phyloP scores from a whole-genome alignment of 768 basidiomycete genomes.

The Paxillus rubicundulus region DNA sequence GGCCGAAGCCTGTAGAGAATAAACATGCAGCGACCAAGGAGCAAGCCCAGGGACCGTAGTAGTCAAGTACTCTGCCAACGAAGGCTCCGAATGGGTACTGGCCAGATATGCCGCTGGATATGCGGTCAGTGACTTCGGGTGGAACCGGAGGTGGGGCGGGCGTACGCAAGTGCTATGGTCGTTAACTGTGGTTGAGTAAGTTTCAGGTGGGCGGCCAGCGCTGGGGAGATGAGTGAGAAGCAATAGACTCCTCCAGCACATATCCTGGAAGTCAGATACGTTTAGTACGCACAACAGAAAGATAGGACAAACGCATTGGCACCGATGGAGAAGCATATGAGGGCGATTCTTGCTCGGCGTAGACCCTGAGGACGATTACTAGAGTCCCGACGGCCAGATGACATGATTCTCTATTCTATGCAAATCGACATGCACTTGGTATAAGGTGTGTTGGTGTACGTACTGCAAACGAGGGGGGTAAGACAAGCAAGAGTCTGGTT shows the following conservation, averaged over 20 bases:
- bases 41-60: constrained; percentile 63
- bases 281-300: neutral
- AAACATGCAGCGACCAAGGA: constrained; percentile 60
- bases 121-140: neutral
- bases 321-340: constrained; percentile 53
- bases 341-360: constrained; percentile 25
- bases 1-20: constrained; percentile 59
- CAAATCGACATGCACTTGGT: neutral
- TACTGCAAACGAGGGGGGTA: too few relatives aligned
- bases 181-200: constrained; percentile 76
- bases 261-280: constrained; percentile 40
- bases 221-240: constrained; percentile 72
- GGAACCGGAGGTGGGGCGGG: constrained; percentile 37
- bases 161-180: constrained; percentile 70
- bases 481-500: too few relatives aligned
- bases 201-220: constrained; percentile 56
- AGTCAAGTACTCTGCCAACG: constrained; percentile 67
- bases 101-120: constrained; percentile 69
- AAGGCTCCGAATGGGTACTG: constrained; percentile 76
- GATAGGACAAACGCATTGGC: constrained; percentile 56
- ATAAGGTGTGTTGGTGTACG: too few relatives aligned
- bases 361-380: constrained; percentile 6
- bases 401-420: constrained; percentile 8
- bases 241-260: constrained; percentile 76
- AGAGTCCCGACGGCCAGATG: constrained; percentile 6